These are phyloP conservation scores for Elsinoe ampelina DNA, from an alignment of 2,329 filamentous ascomycete genomes.

Conservation along the genomic window DNA sequence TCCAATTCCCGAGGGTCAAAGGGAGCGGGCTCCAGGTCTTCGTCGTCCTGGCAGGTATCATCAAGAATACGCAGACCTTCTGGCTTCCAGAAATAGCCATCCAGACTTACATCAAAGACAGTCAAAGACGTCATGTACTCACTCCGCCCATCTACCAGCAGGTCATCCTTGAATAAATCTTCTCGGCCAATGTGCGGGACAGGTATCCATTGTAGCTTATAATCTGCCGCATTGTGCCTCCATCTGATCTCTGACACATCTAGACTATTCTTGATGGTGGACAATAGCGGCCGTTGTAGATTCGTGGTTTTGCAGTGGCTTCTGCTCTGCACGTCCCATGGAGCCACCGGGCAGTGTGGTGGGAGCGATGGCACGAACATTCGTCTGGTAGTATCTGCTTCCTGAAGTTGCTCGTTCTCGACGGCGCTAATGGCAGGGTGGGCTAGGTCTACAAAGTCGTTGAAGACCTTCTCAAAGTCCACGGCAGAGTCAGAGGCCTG, in stretches of 20 bases:
- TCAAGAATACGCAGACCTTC: slow-evolving; percentile 40
- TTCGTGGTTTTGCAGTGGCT: neutral
- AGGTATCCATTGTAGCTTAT: slow-evolving; percentile 8
- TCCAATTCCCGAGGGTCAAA: neutral
- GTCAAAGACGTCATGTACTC: slow-evolving; percentile 29
- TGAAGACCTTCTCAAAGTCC: slow-evolving; percentile 27
- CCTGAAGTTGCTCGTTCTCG: slow-evolving; percentile 38
- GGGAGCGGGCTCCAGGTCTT: slow-evolving; percentile 24
- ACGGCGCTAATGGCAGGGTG: slow-evolving; percentile 28
- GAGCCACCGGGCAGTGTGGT: slow-evolving; percentile 33
- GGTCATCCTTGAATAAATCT: slow-evolving; percentile 27
- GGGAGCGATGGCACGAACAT: slow-evolving; percentile 42
- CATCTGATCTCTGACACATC: neutral
- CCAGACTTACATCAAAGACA: slow-evolving; percentile 30
- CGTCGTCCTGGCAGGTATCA: slow-evolving; percentile 27
- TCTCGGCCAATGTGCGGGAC: neutral
- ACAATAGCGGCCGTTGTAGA: neutral
- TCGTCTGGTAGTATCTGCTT: slow-evolving; percentile 39
- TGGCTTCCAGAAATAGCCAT: slow-evolving; percentile 39
- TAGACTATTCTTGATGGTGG: neutral
- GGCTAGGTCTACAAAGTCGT: slow-evolving; percentile 30
- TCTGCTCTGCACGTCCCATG: slow-evolving; percentile 34
- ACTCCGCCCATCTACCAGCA: slow-evolving; percentile 31
- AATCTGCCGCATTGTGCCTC: neutral
- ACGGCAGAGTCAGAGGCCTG: slow-evolving; percentile 22